Conservation (phyloP, 371 early-diverging fungal genomes). For the Dichotomocladium elegans region DNA sequence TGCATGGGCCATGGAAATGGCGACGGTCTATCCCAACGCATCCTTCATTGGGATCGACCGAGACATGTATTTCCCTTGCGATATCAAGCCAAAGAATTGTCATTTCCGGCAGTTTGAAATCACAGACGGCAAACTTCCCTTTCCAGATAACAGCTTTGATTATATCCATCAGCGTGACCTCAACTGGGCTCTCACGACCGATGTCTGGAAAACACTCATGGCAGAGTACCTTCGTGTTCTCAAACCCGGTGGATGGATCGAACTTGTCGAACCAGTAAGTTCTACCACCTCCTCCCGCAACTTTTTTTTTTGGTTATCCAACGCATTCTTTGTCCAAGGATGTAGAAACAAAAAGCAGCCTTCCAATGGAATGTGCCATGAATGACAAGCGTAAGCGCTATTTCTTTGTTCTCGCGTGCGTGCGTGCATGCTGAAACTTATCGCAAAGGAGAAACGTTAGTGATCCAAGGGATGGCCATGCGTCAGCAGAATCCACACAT, state of each 20-base stretch:
- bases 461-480: constrained; percentile 11
- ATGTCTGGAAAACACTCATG: constrained; percentile 31
- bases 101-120: constrained; percentile 30
- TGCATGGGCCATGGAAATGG: constrained; percentile 49
- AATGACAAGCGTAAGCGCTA: constrained; percentile 33
- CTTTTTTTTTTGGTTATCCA: neutral
- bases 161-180: constrained; percentile 43
- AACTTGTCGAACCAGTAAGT: constrained; percentile 38
- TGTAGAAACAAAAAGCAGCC: constrained; percentile 28
- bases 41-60: constrained; percentile 42
- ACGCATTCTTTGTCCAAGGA: constrained; percentile 17
- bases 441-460: constrained; percentile 4
- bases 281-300: neutral
- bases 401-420: neutral
- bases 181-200: constrained; percentile 28
- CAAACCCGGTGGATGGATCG: constrained; percentile 48
- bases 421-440: neutral
- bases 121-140: constrained; percentile 20
- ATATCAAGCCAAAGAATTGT: constrained; percentile 46
- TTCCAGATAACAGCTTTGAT: constrained; percentile 47
- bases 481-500: constrained; percentile 22
- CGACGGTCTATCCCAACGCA: constrained; percentile 32
- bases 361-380: constrained; percentile 21
- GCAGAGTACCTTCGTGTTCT: constrained; percentile 34
- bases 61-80: constrained; percentile 22